Evolutionary conservation across 2,329 filamentous ascomycete species (phyloP), one percentile per base, ranked within the genome.

Genomic region (Epichloe gansuensis): DNA sequence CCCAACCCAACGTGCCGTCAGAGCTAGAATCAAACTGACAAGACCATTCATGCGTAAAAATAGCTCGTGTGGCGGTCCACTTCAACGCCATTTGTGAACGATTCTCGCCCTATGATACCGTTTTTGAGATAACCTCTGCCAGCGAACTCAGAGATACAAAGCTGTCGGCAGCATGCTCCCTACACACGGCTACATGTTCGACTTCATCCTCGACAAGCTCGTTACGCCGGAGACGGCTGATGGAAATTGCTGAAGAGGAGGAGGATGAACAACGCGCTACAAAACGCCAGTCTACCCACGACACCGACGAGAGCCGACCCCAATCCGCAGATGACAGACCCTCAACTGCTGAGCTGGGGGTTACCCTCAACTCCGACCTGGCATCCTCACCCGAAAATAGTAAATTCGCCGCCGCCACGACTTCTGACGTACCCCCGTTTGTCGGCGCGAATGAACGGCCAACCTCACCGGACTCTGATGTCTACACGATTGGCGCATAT

Each of bases 201-300:
- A 87, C 84, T 58, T 89, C 85, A 27, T 95, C 90, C 11, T 91
- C 88, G 4, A 86, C 81, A 47, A 89, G 86, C 64, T 94, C 89
- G 5, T 73, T 89, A 57, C 81, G 85, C 54, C 78, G 83, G 62
- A 80, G 84, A 60, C 83, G 87, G 58, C 73, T 97, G 60, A 85
- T 91, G 71, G 91, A 95, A 70, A 96, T 97, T 64, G 83, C 85
- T n/a, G 93, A 97, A 69, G 87, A 93, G 70, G 87, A 85, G 51
- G 89, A 94, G 63, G 89, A 95, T 61, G 81, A 84, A 54, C 69
- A 78, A 56, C 65, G 66, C n/a, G 73, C 80, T 31, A 71, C 69
- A 42, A 84, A 82, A 61, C 72, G 80, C 51, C 74, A 82, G 60
- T 81, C 77, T 2, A 71, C 75, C 21, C 73, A 77, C 61, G 69